Conservation (phyloP, 495 filamentous ascomycete genomes). For the Penicillium simplicissimum region DNA sequence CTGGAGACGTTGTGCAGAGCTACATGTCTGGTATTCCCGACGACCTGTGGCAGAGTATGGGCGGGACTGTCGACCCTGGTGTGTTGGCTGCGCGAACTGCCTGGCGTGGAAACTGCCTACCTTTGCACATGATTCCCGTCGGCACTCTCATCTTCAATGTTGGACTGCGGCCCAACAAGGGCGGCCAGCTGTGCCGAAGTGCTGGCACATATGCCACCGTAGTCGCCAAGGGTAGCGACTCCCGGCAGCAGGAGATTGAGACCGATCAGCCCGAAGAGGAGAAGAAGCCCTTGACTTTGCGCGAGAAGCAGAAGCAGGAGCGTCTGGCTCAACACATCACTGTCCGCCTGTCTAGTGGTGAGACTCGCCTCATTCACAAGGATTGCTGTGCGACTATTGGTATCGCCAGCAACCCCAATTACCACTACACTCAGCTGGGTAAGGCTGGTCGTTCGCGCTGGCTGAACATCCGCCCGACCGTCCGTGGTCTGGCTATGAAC, state of each 20-base stretch:
- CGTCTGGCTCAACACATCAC: slow-evolving; percentile 67
- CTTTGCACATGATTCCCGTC: slow-evolving; percentile 89
- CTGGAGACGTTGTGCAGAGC: slow-evolving; percentile 87
- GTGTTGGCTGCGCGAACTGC: slow-evolving; percentile 92
- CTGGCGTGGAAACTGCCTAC: slow-evolving; percentile 92
- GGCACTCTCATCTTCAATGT: slow-evolving; percentile 90
- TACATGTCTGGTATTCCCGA: slow-evolving; percentile 85
- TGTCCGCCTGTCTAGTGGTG: slow-evolving; percentile 86
- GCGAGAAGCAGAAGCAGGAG: slow-evolving; percentile 50
- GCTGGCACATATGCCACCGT: slow-evolving; percentile 90
- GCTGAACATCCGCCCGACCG: slow-evolving; percentile 91
- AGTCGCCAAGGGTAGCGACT: slow-evolving; percentile 77
- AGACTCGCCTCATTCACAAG: slow-evolving; percentile 81
- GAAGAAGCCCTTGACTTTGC: slow-evolving; percentile 37
- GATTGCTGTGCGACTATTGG: slow-evolving; percentile 94
- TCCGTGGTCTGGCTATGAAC: slow-evolving; percentile 98
- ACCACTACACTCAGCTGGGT: slow-evolving; percentile 84
- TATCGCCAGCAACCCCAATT: slow-evolving; percentile 87
- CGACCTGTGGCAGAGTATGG: slow-evolving; percentile 84
- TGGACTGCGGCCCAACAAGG: slow-evolving; percentile 68
- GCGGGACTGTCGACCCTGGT: slow-evolving; percentile 87
- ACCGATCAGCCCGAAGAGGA: slow-evolving; percentile 26
- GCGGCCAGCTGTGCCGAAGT: slow-evolving; percentile 88
- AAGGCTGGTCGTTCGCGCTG: slow-evolving; percentile 92
- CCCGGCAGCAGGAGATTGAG: slow-evolving; percentile 36